Conservation (phyloP, 1,139 yeast genomes). For the Suhomyces bribrorum region DNA sequence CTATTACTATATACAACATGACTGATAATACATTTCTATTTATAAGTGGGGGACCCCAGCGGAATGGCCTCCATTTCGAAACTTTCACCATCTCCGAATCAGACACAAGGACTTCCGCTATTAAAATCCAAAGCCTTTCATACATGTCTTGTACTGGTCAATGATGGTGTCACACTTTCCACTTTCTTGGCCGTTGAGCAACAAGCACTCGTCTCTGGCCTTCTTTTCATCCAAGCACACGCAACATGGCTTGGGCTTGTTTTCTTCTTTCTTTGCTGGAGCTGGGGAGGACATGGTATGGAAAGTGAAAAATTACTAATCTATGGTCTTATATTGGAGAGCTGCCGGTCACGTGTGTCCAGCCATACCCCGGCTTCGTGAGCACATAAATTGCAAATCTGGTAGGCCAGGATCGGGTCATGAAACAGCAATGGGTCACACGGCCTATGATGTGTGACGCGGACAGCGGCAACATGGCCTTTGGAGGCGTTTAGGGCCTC, state of each 20-base stretch:
- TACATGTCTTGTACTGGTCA: slow-evolving; percentile 73
- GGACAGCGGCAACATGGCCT: too few species aligned
- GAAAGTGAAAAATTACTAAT: slow-evolving; percentile 11
- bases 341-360: neutral
- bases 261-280: slow-evolving; percentile 6
- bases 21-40: too few species aligned
- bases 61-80: too few species aligned
- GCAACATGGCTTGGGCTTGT: slow-evolving; percentile 92
- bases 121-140: slow-evolving; percentile 87
- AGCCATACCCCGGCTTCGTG: too few species aligned
- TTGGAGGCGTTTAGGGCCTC: too few species aligned
- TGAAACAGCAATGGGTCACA: too few species aligned
- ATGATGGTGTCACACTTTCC: slow-evolving; percentile 79
- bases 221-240: slow-evolving; percentile 89
- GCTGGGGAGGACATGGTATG: slow-evolving; percentile 7
- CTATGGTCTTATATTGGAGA: neutral
- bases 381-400: neutral
- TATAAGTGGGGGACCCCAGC: too few species aligned
- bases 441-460: too few species aligned
- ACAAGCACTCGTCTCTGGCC: slow-evolving; percentile 80
- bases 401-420: too few species aligned
- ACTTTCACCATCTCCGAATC: too few species aligned
- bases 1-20: slow-evolving; percentile 1
- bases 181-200: slow-evolving; percentile 79
- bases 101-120: too few species aligned